A percentile compares a stretch with the other conserved stretches of the same genome.
Conservation (phyloP, 1,284 basidiomycete genomes). For the Ustilago hordei region DNA sequence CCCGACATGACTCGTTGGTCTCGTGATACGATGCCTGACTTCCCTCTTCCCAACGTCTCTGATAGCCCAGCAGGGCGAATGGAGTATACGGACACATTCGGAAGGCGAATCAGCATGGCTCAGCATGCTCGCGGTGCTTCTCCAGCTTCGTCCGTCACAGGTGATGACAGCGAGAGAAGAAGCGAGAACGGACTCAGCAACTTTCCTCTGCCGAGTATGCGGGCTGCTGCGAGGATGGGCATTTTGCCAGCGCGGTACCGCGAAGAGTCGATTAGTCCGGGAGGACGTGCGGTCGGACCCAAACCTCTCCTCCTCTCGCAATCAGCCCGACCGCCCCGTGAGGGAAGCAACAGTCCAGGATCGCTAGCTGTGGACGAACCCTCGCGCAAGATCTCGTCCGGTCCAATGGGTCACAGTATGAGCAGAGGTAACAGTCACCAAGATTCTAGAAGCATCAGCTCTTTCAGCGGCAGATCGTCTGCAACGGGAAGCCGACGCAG, state of each 20-base stretch:
- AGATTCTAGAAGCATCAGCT: constrained; percentile 21
- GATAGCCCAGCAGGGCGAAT: constrained; percentile 55
- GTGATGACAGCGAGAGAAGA: constrained; percentile 30
- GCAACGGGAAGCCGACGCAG: constrained; percentile 30
- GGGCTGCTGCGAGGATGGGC: constrained; percentile 50
- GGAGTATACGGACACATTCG: constrained; percentile 50
- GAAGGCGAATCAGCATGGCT: constrained; percentile 39
- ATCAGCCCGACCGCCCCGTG: constrained; percentile 57
- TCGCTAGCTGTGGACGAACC: constrained; percentile 40
- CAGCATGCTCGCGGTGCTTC: constrained; percentile 19
- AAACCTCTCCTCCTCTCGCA: constrained; percentile 55
- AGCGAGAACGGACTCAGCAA: constrained; percentile 29
- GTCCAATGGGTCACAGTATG: constrained; percentile 52
- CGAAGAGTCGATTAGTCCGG: constrained; percentile 25
- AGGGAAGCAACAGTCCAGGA: constrained; percentile 32
- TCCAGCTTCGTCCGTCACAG: constrained; percentile 29
- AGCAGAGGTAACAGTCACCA: constrained; percentile 31
- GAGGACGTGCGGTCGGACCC: constrained; percentile 37
- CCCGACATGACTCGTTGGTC: constrained; percentile 58
- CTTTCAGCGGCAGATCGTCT: constrained; percentile 24
- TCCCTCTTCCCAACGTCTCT: constrained; percentile 59
- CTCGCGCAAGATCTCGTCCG: constrained; percentile 58
- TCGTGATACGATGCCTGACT: constrained; percentile 55
- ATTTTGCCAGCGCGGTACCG: constrained; percentile 33
- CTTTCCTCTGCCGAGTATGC: constrained; percentile 52